Base-by-base conservation (phyloP, 768 basidiomycete genomes). In the Hortiboletus campestris region DNA sequence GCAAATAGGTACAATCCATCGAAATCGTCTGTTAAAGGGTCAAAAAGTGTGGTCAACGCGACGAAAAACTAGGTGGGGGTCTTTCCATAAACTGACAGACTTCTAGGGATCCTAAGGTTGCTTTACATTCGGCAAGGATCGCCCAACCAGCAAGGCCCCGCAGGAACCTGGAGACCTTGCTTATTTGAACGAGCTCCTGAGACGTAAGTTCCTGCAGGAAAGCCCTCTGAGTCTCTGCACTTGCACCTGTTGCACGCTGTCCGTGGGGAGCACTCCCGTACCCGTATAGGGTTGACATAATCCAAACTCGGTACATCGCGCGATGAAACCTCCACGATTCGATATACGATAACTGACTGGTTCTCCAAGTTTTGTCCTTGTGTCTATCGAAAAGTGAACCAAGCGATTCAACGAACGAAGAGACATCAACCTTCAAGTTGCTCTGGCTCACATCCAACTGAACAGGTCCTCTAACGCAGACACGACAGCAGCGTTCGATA, bases 131-230 rank as follows among this genome's bases (percentile, higher is more conserved):
- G 3, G 53, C 60, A 12, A 50, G 8, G 17, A 58, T 43, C 2
- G 36, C 62, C 60, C 56, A 55, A 2, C 38, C 5, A 17, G 51
- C 59, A 20, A 55, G 31, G 31, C 4, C 2, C 7, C 7, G 25
- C 13, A 63, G 41, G 40, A 63, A 63, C 10, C 36, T 53, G 32
- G 49, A 52, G 7, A 53, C 39, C 11, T 54, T 63, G 32, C 25
- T 36, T 10, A 63, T 59, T 41, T 63, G 61, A 22, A 63, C 19
- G n/a, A 63, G 58, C 6, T 63, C 63, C 13, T 57, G 49, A 22
- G 62, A 60, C 9, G 63, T 58, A 32, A 42, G 57, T n/a, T 59
- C 38, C 46, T 48, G 29, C 11, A 63, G 49, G 48, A 66, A 65
- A 6, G 58, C 32, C 38, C 41, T 45, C 20, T 57, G 61, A 17